Percentiles rank a stretch among this genome's conserved stretches.
Evolutionary conservation across 202 grass and related monocot species (phyloP).

Genomic region (Panicum virgatum): DNA sequence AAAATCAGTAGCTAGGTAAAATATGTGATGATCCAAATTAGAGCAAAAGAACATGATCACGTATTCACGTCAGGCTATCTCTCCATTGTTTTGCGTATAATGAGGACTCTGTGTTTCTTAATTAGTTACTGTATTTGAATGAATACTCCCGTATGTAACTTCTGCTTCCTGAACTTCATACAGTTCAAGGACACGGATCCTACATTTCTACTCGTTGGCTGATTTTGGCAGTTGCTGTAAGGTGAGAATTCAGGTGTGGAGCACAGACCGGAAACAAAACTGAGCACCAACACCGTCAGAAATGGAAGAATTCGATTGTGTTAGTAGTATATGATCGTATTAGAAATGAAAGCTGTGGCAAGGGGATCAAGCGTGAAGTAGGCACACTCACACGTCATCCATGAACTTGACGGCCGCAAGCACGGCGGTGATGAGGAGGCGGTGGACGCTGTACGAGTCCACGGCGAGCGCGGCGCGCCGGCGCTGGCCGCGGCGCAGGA

Average conservation of each 20-base stretch:
- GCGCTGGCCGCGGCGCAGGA: slow-evolving; percentile 34
- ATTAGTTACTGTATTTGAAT: neutral
- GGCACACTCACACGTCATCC: slow-evolving; percentile 67
- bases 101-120: neutral
- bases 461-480: slow-evolving; percentile 32
- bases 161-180: neutral
- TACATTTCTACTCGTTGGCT: neutral
- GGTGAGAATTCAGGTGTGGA: neutral
- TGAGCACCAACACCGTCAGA: neutral
- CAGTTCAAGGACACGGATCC: slow-evolving; percentile 2
- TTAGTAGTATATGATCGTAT: neutral
- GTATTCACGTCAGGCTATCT: neutral
- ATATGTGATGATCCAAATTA: neutral
- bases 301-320: slow-evolving; percentile 23
- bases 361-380: neutral
- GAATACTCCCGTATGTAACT: neutral
- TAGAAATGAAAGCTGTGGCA: neutral
- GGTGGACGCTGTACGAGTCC: slow-evolving; percentile 76
- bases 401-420: slow-evolving; percentile 76
- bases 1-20: neutral
- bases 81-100: neutral
- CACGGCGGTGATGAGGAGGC: slow-evolving; percentile 74
- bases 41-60: neutral
- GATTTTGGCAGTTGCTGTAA: neutral
- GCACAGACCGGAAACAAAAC: neutral